A percentile compares a stretch with the other conserved stretches of the same genome.
Evolutionary conservation across 805 yeast species (phyloP).

Genomic region (Candida morakotiae): DNA sequence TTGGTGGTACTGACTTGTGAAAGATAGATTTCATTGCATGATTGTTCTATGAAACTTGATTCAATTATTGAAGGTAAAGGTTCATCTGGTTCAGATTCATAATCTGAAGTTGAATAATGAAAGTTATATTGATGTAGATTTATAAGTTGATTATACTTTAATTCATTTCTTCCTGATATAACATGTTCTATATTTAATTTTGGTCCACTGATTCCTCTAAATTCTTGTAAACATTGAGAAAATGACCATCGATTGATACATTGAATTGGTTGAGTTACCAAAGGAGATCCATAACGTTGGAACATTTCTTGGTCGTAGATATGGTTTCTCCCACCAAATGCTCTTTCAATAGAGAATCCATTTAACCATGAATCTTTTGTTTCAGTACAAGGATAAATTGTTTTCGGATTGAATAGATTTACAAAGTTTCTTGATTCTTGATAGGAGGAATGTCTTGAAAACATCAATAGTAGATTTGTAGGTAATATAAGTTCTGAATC

Average conservation of each 20-base stretch:
- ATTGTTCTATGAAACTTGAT: conserved; percentile 6
- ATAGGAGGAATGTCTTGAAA: conserved; percentile 47
- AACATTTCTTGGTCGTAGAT: conserved; percentile 14
- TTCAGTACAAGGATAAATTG: conserved; percentile 43
- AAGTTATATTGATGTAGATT: conserved; percentile 17
- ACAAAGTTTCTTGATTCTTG: conserved; percentile 35
- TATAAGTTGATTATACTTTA: conserved; percentile 17
- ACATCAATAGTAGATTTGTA: conserved; percentile 31
- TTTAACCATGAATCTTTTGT: conserved; percentile 27
- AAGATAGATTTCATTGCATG: conserved; percentile 3
- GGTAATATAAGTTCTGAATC: conserved; percentile 28
- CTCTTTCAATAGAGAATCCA: conserved; percentile 36
- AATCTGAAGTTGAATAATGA: conserved; percentile 1
- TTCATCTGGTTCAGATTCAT: neutral
- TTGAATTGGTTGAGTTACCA: conserved; percentile 16
- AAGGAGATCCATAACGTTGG: conserved; percentile 15
- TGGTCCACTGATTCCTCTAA: conserved; percentile 6
- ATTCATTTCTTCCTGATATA: conserved; percentile 23
- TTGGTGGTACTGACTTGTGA: conserved; percentile 1
- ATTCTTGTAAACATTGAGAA: conserved; percentile 26
- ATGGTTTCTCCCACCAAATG: conserved; percentile 30
- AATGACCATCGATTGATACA: conserved; percentile 32
- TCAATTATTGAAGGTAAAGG: conserved; percentile 1
- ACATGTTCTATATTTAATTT: conserved; percentile 22
- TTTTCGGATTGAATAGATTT: conserved; percentile 29